Conservation (phyloP, 192 early-diverging fungal genomes). For the Lobulomyces angularis region DNA sequence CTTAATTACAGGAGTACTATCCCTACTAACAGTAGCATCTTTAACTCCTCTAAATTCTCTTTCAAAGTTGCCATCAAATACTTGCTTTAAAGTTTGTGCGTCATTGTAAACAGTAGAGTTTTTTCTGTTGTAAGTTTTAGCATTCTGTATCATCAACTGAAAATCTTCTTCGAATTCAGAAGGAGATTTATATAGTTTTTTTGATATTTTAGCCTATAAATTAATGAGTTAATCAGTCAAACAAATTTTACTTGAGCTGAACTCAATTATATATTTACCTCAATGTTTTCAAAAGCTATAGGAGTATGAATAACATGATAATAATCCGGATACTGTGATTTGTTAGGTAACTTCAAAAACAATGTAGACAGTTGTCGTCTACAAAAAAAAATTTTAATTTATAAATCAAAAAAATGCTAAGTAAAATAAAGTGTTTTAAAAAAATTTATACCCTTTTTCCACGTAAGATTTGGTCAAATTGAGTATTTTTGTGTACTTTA, state of each 20-base stretch:
- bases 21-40: too few relatives aligned
- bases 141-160: slow-evolving; percentile 76
- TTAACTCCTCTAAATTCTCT: too few relatives aligned
- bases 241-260: not conserved
- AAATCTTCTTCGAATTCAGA: slow-evolving; percentile 71
- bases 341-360: slow-evolving; percentile 65
- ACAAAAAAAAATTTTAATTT: too few relatives aligned
- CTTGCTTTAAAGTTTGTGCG: too few relatives aligned
- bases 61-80: too few relatives aligned
- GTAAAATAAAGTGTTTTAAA: too few relatives aligned
- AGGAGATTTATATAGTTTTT: slow-evolving; percentile 49
- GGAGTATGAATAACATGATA: slow-evolving; percentile 73
- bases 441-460: too few relatives aligned
- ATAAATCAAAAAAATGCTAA: too few relatives aligned
- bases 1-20: too few relatives aligned
- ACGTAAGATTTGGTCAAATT: too few relatives aligned
- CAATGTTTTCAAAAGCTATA: slow-evolving; percentile 55
- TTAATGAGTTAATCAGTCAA: not conserved
- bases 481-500: too few relatives aligned
- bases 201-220: slow-evolving; percentile 47
- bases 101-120: slow-evolving; percentile 69
- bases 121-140: slow-evolving; percentile 78
- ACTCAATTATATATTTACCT: slow-evolving; percentile 22
- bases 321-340: slow-evolving; percentile 80
- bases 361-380: slow-evolving; percentile 58